Percentiles rank a stretch among this genome's conserved stretches.
phyloP scores from a whole-genome alignment of 257 asterid genomes.

The Jacaranda copaia region DNA sequence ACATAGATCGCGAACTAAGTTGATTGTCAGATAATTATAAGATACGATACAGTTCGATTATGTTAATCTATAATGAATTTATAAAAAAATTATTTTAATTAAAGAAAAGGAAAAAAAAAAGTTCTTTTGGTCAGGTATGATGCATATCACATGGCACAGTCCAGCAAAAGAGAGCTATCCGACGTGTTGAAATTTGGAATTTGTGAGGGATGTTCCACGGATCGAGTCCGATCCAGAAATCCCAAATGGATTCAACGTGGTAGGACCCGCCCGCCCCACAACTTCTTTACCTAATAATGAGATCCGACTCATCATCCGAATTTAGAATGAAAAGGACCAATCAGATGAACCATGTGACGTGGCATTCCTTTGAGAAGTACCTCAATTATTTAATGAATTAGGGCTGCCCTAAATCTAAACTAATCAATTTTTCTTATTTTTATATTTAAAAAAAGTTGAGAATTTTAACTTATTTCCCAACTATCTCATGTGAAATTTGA shows the following conservation, averaged over 20 bases:
- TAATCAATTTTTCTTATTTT: too few species aligned
- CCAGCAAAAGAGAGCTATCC: neutral
- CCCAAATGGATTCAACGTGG: constrained; percentile 61
- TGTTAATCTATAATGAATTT: too few species aligned
- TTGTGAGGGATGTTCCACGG: constrained; percentile 22
- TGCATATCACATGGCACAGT: constrained; percentile 45
- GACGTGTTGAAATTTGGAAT: constrained; percentile 40
- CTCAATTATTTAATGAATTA: neutral
- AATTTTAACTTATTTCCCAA: too few species aligned
- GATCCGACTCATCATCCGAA: constrained; percentile 43
- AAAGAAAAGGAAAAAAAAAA: neutral
- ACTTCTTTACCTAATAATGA: neutral
- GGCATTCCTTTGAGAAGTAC: constrained; percentile 1
- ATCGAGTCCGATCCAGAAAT: constrained; percentile 37
- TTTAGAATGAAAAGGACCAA: constrained; percentile 10
- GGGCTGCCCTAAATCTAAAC: too few species aligned
- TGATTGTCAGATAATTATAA: too few species aligned
- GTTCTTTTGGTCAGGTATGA: neutral
- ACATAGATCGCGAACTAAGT: too few species aligned
- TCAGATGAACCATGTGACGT: constrained; percentile 16
- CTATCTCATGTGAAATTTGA: too few species aligned
- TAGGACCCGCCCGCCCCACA: constrained; percentile 37
- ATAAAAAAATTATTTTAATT: too few species aligned
- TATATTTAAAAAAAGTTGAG: too few species aligned
- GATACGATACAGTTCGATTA: too few species aligned